These are phyloP conservation scores for Neurospora terricola DNA, from an alignment of 495 filamentous ascomycete species.

Conservation along the genomic window DNA sequence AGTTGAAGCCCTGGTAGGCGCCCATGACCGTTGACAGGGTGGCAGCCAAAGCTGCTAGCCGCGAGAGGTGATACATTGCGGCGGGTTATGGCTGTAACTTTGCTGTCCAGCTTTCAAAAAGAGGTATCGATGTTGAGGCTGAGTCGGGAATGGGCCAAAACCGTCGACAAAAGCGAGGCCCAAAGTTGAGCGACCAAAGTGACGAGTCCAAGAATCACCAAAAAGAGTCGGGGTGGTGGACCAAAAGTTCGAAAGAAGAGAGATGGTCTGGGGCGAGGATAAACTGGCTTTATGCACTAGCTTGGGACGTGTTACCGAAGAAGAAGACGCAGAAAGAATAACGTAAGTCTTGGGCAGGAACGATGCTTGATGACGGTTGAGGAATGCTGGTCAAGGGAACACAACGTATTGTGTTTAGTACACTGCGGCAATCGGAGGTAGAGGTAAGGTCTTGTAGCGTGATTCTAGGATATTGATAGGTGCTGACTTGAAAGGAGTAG, in stretches of 20 bases:
- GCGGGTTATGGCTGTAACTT: not conserved
- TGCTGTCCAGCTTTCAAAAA: not conserved
- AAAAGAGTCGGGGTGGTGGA: not conserved
- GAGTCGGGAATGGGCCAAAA: not conserved
- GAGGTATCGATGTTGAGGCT: not conserved
- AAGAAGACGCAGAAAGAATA: not conserved
- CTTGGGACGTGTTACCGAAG: not conserved
- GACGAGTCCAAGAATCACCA: not conserved
- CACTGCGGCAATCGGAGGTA: not conserved
- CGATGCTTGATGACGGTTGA: not conserved
- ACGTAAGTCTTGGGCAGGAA: not conserved
- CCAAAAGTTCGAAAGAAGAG: not conserved
- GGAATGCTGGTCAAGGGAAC: not conserved
- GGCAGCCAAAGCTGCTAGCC: conserved; percentile 23
- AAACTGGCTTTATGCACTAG: not conserved
- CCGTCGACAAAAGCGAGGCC: not conserved
- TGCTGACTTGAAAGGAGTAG: not conserved
- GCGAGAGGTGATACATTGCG: conserved; percentile 21
- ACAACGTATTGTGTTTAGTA: not conserved
- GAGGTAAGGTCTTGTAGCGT: not conserved
- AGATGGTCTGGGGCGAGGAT: not conserved
- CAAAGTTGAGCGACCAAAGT: not conserved
- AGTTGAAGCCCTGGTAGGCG: conserved; percentile 69
- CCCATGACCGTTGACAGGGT: conserved; percentile 20
- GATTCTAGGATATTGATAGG: not conserved